Evolutionary conservation across 306 rosid genomes (phyloP).

Genomic region (Sophora flavescens): DNA sequence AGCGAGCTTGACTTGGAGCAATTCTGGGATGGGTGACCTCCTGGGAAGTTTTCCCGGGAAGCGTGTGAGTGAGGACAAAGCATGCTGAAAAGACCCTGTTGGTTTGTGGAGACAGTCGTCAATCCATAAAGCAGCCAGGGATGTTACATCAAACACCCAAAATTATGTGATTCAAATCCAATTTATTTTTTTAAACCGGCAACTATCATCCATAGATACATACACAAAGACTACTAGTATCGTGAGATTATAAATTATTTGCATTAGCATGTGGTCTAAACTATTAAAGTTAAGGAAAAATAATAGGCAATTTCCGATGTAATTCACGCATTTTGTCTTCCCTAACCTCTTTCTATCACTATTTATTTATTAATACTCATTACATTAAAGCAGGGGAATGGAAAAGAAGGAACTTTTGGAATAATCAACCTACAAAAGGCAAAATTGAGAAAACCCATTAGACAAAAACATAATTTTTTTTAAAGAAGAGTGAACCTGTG

Average conservation of each 20-base stretch:
- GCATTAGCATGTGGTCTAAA: neutral
- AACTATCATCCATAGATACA: neutral
- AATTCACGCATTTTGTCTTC: neutral
- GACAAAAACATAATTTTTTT: neutral
- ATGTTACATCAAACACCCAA: too few species aligned
- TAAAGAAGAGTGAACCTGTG: constrained; percentile 53
- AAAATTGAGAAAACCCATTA: constrained; percentile 9
- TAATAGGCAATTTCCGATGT: too few species aligned
- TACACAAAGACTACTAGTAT: neutral
- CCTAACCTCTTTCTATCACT: neutral
- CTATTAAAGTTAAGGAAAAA: neutral
- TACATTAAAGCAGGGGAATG: neutral
- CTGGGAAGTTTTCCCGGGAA: too few species aligned
- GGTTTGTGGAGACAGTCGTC: too few species aligned
- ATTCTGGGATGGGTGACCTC: too few species aligned
- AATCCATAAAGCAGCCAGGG: too few species aligned
- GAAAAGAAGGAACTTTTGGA: neutral
- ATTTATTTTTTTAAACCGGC: neutral
- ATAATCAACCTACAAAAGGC: neutral
- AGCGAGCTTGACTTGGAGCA: too few species aligned
- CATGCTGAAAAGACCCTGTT: too few species aligned
- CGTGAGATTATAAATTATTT: neutral
- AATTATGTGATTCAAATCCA: neutral
- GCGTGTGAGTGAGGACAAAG: too few species aligned
- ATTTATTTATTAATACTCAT: neutral